Evolutionary conservation across 2,329 filamentous ascomycete genomes (phyloP).

Genomic region (Ascocoryne sarcoides): DNA sequence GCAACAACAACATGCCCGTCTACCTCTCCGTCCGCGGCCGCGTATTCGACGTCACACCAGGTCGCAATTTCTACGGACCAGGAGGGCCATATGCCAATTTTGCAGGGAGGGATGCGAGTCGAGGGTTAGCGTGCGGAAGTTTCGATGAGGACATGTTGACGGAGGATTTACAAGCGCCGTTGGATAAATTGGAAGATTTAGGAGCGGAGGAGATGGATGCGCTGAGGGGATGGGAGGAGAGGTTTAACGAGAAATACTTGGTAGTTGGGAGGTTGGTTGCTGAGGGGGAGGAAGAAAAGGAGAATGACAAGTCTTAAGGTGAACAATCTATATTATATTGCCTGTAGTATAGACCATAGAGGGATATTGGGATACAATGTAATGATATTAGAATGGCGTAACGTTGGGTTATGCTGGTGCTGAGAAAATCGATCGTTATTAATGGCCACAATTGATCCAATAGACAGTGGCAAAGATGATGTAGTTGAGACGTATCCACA

Average conservation of each 20-base stretch:
- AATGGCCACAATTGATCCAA: too few relatives aligned
- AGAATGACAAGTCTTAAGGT: conserved; percentile 19
- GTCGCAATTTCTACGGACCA: conserved; percentile 91
- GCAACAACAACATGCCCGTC: conserved; percentile 62
- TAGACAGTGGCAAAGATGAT: too few relatives aligned
- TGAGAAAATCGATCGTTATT: too few relatives aligned
- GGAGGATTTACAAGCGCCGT: conserved; percentile 72
- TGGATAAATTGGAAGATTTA: conserved; percentile 68
- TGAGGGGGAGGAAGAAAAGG: conserved; percentile 45
- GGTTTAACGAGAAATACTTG: conserved; percentile 88
- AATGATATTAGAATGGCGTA: too few relatives aligned
- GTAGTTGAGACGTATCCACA: too few relatives aligned
- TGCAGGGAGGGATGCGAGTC: conserved; percentile 80
- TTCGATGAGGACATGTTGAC: conserved; percentile 96
- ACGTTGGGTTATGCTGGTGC: too few relatives aligned
- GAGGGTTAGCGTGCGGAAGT: conserved; percentile 81
- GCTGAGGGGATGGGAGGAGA: conserved; percentile 83
- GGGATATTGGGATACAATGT: too few relatives aligned
- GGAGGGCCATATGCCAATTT: conserved; percentile 95
- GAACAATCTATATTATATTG: too few relatives aligned
- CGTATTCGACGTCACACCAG: conserved; percentile 82
- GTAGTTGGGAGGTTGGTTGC: conserved; percentile 83
- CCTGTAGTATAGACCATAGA: too few relatives aligned
- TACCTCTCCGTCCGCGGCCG: conserved; percentile 86
- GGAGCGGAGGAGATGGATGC: conserved; percentile 72